These are phyloP conservation scores for Pseudohalonectria lignicola DNA, from an alignment of 2,329 filamentous ascomycete species.

Conservation along the genomic window DNA sequence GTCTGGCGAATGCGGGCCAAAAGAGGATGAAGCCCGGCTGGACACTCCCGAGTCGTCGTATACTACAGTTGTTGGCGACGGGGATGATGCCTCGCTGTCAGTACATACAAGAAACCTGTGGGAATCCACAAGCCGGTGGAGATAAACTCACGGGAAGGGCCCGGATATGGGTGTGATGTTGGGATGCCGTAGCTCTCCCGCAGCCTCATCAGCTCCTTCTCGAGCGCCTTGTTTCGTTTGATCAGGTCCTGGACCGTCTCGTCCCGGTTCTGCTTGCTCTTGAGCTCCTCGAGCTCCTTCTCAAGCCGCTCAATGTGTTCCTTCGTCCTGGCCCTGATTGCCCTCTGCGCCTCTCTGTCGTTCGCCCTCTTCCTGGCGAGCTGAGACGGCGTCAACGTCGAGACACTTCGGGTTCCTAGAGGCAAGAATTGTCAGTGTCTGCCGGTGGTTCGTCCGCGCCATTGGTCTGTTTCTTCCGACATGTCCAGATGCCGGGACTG, in stretches of 20 bases:
- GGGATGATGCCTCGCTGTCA: too few relatives aligned
- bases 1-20: constrained; percentile 27
- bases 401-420: constrained; percentile 65
- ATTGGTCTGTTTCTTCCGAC: too few relatives aligned
- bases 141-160: constrained; percentile 28
- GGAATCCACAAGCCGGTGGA: too few relatives aligned
- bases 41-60: constrained; percentile 17
- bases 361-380: constrained; percentile 85
- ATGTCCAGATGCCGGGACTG: too few relatives aligned
- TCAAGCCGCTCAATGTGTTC: constrained; percentile 74
- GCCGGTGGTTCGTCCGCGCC: too few relatives aligned
- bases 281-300: constrained; percentile 61
- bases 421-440: too few relatives aligned
- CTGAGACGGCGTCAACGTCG: constrained; percentile 79
- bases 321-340: constrained; percentile 78
- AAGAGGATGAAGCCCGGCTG: constrained; percentile 30
- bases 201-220: constrained; percentile 37
- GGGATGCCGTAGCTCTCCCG: constrained; percentile 32
- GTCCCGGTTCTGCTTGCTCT: constrained; percentile 34
- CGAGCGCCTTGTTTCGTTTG: constrained; percentile 39
- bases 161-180: constrained; percentile 26
- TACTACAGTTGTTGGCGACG: too few relatives aligned
- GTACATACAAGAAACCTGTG: too few relatives aligned
- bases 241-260: constrained; percentile 40
- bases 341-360: constrained; percentile 81